A percentile compares a stretch with the other conserved stretches of the same genome.
These are phyloP conservation scores for Pachyrhizus erosus DNA, from an alignment of 306 rosid genomes.

Conservation along the genomic window DNA sequence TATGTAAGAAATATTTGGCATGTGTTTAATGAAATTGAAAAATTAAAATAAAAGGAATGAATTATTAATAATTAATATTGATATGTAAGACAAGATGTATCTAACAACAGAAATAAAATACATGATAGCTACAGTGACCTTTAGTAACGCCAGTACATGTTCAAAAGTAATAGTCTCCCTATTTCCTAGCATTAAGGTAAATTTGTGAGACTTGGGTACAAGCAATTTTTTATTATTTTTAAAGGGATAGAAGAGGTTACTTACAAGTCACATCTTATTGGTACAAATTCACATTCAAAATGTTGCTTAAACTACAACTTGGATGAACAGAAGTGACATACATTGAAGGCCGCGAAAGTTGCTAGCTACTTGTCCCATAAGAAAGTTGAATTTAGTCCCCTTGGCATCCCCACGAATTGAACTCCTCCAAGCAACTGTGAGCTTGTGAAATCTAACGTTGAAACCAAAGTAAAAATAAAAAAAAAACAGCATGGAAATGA, in stretches of 20 bases:
- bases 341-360: slow-evolving; percentile 49
- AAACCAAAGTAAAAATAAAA: neutral
- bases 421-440: slow-evolving; percentile 32
- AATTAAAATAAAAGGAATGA: neutral
- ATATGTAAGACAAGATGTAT: neutral
- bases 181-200: slow-evolving; percentile 15
- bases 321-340: slow-evolving; percentile 43
- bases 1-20: slow-evolving; percentile 14
- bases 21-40: slow-evolving; percentile 28
- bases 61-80: neutral
- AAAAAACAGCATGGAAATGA: slow-evolving; percentile 31
- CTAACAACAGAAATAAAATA: neutral
- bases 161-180: slow-evolving; percentile 19
- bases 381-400: slow-evolving; percentile 39
- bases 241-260: slow-evolving; percentile 32
- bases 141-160: neutral
- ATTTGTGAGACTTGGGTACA: slow-evolving; percentile 7
- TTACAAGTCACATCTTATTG: slow-evolving; percentile 41
- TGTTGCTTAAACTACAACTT: slow-evolving; percentile 38
- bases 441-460: slow-evolving; percentile 45
- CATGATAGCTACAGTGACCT: neutral
- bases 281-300: slow-evolving; percentile 40
- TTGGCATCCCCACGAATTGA: slow-evolving; percentile 36
- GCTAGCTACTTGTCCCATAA: slow-evolving; percentile 43
- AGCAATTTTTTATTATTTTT: slow-evolving; percentile 17